Evolutionary conservation across 345 rosid genomes (phyloP), one percentile per base, ranked within the genome.

Genomic region (Eucalyptus rudis): DNA sequence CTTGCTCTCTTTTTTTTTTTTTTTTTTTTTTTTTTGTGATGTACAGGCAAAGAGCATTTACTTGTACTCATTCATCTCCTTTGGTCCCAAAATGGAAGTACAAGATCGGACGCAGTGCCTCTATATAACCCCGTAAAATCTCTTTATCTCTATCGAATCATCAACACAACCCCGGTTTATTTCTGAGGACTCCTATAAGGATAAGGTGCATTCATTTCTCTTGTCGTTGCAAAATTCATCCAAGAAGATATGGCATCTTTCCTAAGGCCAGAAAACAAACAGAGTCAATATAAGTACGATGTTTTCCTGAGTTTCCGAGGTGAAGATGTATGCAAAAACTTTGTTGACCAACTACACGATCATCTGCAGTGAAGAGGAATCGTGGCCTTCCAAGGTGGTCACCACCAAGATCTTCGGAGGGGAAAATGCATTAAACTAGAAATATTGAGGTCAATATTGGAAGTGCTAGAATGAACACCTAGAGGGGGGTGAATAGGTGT

Each of bases 281-380:
- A 13, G 8, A 12, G 68, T 14, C 33, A 7, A 62, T 62, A 14
- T 10, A 58, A 25, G 64, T 86, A 87, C 76, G 91, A 91, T 40
- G 91, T 91, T 17, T 91, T 89, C 88, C 51, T 88, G 64, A 91
- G 92, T 76, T 91, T 89, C 40, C 25, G 90, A 71, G 91, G 90
- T 6, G 87, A 87, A 25, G 90, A 91, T 89, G 84, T 86, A 66
- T 87, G 89, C n/a, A 50, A 88, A 22, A 86, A 43, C 51, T 88
- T 91, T 59, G 49, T 83, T 13, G 44, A 76, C 10, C 89, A 86
- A 47, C 44, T 91, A 6, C 81, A 79, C 16, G 71, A 29, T 44
- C 54, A 88, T 59, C 27, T 91, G 31, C 19, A 14, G 17, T 31
- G 22, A 45, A 24, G 50, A 44, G 80, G 89, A 33, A 20, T 89